Base-by-base conservation (phyloP, 1,139 yeast species). In the Magnusiomyces magnusii region DNA sequence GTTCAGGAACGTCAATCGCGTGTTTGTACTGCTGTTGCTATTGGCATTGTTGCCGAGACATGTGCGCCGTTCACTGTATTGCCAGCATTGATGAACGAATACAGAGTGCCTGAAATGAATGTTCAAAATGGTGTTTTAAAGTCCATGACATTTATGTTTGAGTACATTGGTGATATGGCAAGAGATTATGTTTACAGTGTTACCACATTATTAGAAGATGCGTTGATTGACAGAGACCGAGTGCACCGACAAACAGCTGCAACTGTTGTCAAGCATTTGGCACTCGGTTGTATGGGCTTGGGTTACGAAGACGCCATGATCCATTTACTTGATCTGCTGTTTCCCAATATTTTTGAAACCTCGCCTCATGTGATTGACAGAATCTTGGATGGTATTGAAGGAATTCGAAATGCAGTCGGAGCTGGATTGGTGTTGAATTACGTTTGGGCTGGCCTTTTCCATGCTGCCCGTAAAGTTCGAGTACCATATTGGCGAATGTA, bases 231-330 rank as follows among this genome's bases (percentile, higher is more conserved):
- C 69, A 79, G 97, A 61, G 98, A 92, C 69, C 85, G 84, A 55
- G 98, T 93, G 2, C 97, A 93, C 68, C 80, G 99, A 55, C 99
- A 95, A 72, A 93, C 97, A 0, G 97, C 98, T 0, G 90, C 99
- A 0, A 85, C 91, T 0, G 95, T 90, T 1, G 84, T 91, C 1
- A 84, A 83, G 67, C 96, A 91, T 66, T 76, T 93, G 69, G 90
- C 97, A 0, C 71, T 91, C 49, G 87, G 92, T 39, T 85, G 95
- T 68, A 76, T 80, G 50, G 97, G 97, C 0, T 71, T 79, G 15
- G 90, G 93, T 0, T 78, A 82, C 62, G 95, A 86, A 64, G 95
- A 86, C 64, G 87, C 87, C 34, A 83, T 86, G 71, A 70, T 88
- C 13, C 96, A 91, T 70, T 80, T 83, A 58, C 73, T 91, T 67